These are phyloP conservation scores for Nidula niveotomentosa DNA, from an alignment of 1,284 basidiomycete species.

Conservation along the genomic window DNA sequence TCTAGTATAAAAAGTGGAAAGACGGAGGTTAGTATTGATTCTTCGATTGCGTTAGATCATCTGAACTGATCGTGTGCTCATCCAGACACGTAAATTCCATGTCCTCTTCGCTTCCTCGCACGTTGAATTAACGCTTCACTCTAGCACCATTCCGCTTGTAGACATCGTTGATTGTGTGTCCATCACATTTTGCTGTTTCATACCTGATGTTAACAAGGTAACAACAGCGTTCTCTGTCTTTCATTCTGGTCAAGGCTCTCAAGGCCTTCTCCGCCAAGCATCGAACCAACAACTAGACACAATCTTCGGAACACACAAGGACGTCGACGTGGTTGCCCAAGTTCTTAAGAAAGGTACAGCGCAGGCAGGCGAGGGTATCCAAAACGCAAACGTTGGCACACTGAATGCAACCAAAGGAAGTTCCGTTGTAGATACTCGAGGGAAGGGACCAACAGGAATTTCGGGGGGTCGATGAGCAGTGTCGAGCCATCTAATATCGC, in stretches of 20 bases:
- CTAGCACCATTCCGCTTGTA: conserved; percentile 63
- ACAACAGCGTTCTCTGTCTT: conserved; percentile 46
- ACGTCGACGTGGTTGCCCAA: conserved; percentile 56
- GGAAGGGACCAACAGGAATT: conserved; percentile 18
- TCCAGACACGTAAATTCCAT: conserved; percentile 63
- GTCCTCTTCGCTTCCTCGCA: conserved; percentile 8
- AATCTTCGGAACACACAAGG: conserved; percentile 64
- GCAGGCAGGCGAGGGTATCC: conserved; percentile 48
- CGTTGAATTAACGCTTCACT: conserved; percentile 8
- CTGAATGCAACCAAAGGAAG: conserved; percentile 38
- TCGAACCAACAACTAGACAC: conserved; percentile 80
- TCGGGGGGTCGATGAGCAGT: no score
- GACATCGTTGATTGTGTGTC: conserved; percentile 76
- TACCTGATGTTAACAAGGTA: conserved; percentile 4
- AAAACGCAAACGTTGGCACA: conserved; percentile 1
- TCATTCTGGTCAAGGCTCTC: conserved; percentile 66
- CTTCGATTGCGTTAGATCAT: conserved; percentile 15
- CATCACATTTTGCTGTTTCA: conserved; percentile 2
- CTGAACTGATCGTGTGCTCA: conserved; percentile 18
- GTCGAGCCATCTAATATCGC: no score
- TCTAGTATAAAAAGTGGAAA: conserved; percentile 77
- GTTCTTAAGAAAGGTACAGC: conserved; percentile 64
- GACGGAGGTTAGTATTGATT: conserved; percentile 56
- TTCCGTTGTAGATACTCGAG: conserved; percentile 35
- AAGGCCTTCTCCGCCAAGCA: conserved; percentile 67